phyloP scores from a whole-genome alignment of 306 rosid species.

The Senna siamea region DNA sequence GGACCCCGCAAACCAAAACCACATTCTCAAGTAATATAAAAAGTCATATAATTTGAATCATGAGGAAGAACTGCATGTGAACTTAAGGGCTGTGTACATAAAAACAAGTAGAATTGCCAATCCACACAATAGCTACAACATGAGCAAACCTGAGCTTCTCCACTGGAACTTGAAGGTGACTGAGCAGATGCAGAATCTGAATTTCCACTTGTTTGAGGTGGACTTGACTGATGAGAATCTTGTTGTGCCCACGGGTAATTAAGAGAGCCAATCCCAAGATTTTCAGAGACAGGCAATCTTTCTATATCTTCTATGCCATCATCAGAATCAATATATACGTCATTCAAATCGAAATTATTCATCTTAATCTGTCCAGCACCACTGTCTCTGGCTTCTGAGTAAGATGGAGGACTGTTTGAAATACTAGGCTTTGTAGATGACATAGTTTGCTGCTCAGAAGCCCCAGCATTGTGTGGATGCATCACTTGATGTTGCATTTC shows the following conservation, averaged over 20 bases:
- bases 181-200: slow-evolving; percentile 94
- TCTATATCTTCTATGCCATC: slow-evolving; percentile 72
- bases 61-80: not conserved
- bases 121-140: slow-evolving; percentile 24
- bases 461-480: slow-evolving; percentile 46
- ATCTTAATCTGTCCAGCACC: slow-evolving; percentile 62
- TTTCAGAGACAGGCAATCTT: slow-evolving; percentile 62
- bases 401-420: slow-evolving; percentile 65
- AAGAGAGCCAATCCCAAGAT: slow-evolving; percentile 62
- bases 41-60: too few species aligned
- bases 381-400: slow-evolving; percentile 68
- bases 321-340: slow-evolving; percentile 77
- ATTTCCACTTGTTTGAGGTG: slow-evolving; percentile 91
- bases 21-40: too few species aligned
- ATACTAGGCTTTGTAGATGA: slow-evolving; percentile 56
- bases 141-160: slow-evolving; percentile 82
- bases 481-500: slow-evolving; percentile 52
- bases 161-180: slow-evolving; percentile 91
- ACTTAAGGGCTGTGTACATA: not conserved
- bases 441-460: slow-evolving; percentile 48
- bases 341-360: slow-evolving; percentile 81
- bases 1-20: too few species aligned
- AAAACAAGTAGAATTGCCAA: slow-evolving; percentile 14
- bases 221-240: slow-evolving; percentile 89
- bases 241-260: slow-evolving; percentile 74